Base-by-base conservation (phyloP, 2,329 filamentous ascomycete genomes). In the Alternaria gansuensis region DNA sequence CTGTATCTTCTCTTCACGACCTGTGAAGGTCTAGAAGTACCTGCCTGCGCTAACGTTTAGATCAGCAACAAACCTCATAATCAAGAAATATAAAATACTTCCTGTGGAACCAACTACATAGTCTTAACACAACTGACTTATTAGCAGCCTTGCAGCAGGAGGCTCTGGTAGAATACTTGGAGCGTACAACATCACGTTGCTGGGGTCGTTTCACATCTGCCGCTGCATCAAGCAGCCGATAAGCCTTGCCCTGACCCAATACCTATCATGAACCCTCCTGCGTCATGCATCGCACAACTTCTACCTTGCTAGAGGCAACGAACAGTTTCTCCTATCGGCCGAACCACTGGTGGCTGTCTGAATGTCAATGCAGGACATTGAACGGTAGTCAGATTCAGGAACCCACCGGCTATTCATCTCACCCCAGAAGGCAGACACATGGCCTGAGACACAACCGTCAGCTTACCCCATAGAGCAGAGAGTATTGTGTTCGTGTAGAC, bases 401-500 rank as follows among this genome's bases (percentile, higher is more conserved):
- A 65, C 49, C 60, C 63, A 61, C 63, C 60, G 63, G 63, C 54
- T 63, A 61, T 65, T 60, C 21, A 34, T 29, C 23, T n/a, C 39
- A 24, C 13, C 28, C 26, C 39, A 36, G 34, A 53, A 43, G 33
- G 39, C 33, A n/a, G 48, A 31, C 11, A 43, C 26, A 21, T 44
- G 21, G 40, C 37, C 23, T 33, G 34, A 33, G 39, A 49, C 49
- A 40, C 13, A 46, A 5, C 11, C 31, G 24, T 41, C 33, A 9
- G 46, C 5, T 31, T 24, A 34, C 46, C 4, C n/a, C 29, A 21
- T 36, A 13, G 28, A 37, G 45, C 24, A 37, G 37, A 44, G 14
- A 11, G 23, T 11, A 51, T 37, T 29, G 34, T 53, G 39, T n/a
- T 26, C 23, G 23, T 41, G 21, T 48, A 10, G 44, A 26, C 29